phyloP scores from a whole-genome alignment of 202 grass and related monocot genomes.

The Eragrostis tef region DNA sequence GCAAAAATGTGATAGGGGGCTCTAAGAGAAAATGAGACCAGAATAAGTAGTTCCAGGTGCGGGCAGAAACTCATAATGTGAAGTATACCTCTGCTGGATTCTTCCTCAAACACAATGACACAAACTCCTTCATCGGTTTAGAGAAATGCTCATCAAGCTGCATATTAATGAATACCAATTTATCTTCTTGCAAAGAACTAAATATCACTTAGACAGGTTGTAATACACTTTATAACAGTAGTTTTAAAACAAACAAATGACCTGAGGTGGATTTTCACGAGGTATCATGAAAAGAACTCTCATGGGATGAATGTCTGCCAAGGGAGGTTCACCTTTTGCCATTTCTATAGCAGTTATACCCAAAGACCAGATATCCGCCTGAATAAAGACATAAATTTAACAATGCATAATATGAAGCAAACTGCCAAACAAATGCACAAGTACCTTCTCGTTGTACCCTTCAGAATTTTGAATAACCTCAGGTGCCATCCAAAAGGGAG shows the following conservation, averaged over 20 bases:
- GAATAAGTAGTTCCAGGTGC: conserved; percentile 19
- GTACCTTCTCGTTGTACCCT: conserved; percentile 98
- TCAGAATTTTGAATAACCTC: conserved; percentile 99
- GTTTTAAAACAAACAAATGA: conserved; percentile 56
- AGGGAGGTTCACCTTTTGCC: conserved; percentile 99
- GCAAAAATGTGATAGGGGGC: conserved; percentile 35
- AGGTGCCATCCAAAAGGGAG: conserved; percentile 99
- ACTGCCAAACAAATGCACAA: conserved; percentile 30
- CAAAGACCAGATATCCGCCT: conserved; percentile 99
- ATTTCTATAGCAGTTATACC: conserved; percentile 99
- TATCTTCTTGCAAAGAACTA: conserved; percentile 38
- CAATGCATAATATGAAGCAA: conserved; percentile 29
- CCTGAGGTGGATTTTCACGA: conserved; percentile 99
- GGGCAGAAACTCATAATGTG: conserved; percentile 16
- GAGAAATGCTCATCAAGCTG: conserved; percentile 99
- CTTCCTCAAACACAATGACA: conserved; percentile 96
- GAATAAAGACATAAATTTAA: conserved; percentile 55
- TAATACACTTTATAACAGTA: conserved; percentile 23
- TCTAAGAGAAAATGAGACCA: conserved; percentile 36
- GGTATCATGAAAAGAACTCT: conserved; percentile 99
- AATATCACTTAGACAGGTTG: conserved; percentile 29
- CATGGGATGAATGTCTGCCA: conserved; percentile 99
- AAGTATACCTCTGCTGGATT: conserved; percentile 81
- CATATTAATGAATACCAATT: conserved; percentile 55
- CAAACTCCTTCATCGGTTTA: conserved; percentile 95